Conservation (phyloP, 371 early-diverging fungal species). For the Mortierella sp. region DNA sequence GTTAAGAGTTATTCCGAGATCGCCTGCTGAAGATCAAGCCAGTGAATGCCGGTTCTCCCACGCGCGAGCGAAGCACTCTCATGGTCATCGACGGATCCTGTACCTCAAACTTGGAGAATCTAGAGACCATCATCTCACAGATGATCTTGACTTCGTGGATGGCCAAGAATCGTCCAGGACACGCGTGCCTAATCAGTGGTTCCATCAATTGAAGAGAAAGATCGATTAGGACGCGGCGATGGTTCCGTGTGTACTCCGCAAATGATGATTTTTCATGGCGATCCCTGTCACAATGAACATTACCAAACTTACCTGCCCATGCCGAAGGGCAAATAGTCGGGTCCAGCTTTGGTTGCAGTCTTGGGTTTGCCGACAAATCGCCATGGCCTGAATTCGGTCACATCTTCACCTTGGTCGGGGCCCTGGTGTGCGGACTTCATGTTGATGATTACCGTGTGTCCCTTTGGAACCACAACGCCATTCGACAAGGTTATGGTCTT, state of each 20-base stretch:
- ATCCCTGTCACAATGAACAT: too few relatives aligned
- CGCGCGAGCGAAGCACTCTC: not conserved
- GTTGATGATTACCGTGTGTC: conserved; percentile 36
- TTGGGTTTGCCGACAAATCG: conserved; percentile 58
- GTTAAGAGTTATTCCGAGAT: too few relatives aligned
- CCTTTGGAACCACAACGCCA: conserved; percentile 58
- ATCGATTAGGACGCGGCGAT: not conserved
- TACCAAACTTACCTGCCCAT: conserved; percentile 59
- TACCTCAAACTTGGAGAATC: conserved; percentile 41
- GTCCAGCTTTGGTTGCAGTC: conserved; percentile 52
- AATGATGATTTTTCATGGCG: too few relatives aligned
- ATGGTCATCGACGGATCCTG: conserved; percentile 24
- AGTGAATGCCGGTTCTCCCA: too few relatives aligned
- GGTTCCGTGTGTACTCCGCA: too few relatives aligned
- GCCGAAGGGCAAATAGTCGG: conserved; percentile 61
- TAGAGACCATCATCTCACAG: conserved; percentile 18
- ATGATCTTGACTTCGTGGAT: conserved; percentile 43
- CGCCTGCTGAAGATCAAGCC: too few relatives aligned
- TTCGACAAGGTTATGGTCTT: conserved; percentile 51
- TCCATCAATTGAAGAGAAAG: not conserved
- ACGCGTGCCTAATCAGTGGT: conserved; percentile 43
- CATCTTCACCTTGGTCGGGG: conserved; percentile 31
- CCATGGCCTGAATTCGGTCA: conserved; percentile 56
- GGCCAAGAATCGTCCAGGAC: conserved; percentile 55
- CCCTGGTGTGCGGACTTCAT: conserved; percentile 26